These are phyloP conservation scores for Bryoglossum gracile DNA, from an alignment of 495 filamentous ascomycete genomes.

Conservation along the genomic window DNA sequence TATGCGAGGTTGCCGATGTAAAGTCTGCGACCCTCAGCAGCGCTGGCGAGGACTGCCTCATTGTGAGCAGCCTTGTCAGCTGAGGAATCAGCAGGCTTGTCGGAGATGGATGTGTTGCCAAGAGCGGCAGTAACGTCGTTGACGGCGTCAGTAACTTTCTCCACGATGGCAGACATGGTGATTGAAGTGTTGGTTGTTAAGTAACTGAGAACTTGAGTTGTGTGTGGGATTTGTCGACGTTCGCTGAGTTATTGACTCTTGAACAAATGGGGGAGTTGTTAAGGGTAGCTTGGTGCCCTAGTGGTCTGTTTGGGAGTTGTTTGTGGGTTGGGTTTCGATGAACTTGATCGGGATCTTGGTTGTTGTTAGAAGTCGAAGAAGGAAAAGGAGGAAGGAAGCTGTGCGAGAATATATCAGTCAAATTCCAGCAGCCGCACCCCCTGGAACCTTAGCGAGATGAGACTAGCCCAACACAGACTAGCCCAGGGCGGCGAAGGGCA, in stretches of 20 bases:
- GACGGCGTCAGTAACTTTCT: conserved; percentile 58
- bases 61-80: conserved; percentile 53
- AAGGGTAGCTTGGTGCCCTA: conserved; percentile 93
- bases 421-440: conserved; percentile 17
- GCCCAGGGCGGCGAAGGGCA: background rate
- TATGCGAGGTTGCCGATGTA: conserved; percentile 99
- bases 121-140: conserved; percentile 81
- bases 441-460: conserved; percentile 8
- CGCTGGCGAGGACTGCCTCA: conserved; percentile 90
- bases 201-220: conserved; percentile 26
- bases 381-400: conserved; percentile 18
- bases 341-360: conserved; percentile 26
- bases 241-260: conserved; percentile 47
- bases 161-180: conserved; percentile 54
- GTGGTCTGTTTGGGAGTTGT: conserved; percentile 35
- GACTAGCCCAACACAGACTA: background rate
- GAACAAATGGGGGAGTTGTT: conserved; percentile 48
- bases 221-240: conserved; percentile 28
- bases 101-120: conserved; percentile 61
- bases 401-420: conserved; percentile 2
- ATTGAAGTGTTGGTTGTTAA: conserved; percentile 27
- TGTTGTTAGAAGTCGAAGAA: conserved; percentile 23
- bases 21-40: conserved; percentile 94
- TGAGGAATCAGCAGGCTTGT: conserved; percentile 40
- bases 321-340: conserved; percentile 13